phyloP scores from a whole-genome alignment of 179 eudicot genomes.

The Dionaea muscipula region DNA sequence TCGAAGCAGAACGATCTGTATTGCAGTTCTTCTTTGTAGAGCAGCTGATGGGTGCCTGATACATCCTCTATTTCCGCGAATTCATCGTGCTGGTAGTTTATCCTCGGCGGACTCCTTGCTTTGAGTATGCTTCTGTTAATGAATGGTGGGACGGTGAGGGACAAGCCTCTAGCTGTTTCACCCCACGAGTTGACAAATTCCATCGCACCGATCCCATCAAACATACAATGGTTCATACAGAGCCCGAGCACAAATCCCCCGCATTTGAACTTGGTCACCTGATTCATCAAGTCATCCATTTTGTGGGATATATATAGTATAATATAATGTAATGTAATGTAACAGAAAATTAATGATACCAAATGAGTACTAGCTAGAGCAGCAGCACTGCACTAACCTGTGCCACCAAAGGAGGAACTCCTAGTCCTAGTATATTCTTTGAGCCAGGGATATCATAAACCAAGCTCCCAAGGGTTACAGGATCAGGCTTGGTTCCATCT shows the following conservation, averaged over 20 bases:
- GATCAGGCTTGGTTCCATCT: slow-evolving; percentile 36
- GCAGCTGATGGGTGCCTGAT: slow-evolving; percentile 14
- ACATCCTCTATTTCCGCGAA: slow-evolving; percentile 31
- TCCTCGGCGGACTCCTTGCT: slow-evolving; percentile 38
- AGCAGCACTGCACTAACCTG: slow-evolving; percentile 21
- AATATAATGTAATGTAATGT: too few relatives aligned
- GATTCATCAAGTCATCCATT: slow-evolving; percentile 1
- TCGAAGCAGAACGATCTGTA: slow-evolving; percentile 36
- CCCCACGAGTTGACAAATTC: slow-evolving; percentile 62
- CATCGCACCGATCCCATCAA: slow-evolving; percentile 51
- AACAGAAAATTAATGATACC: too few relatives aligned
- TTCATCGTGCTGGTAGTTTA: slow-evolving; percentile 34
- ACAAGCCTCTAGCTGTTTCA: slow-evolving; percentile 39
- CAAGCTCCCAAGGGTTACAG: slow-evolving; percentile 31
- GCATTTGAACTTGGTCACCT: slow-evolving; percentile 65
- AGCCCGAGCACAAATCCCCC: slow-evolving; percentile 57
- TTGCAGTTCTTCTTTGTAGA: slow-evolving; percentile 21
- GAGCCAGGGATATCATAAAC: slow-evolving; percentile 38
- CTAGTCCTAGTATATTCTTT: slow-evolving; percentile 36
- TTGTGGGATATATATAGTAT: too few relatives aligned
- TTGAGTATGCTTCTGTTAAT: slow-evolving; percentile 37
- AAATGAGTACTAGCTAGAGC: not conserved
- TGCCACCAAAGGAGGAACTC: slow-evolving; percentile 33
- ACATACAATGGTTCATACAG: slow-evolving; percentile 41
- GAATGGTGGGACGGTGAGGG: slow-evolving; percentile 33